Base-by-base conservation (phyloP, 2,329 filamentous ascomycete genomes). In the Curvularia verruculosa region DNA sequence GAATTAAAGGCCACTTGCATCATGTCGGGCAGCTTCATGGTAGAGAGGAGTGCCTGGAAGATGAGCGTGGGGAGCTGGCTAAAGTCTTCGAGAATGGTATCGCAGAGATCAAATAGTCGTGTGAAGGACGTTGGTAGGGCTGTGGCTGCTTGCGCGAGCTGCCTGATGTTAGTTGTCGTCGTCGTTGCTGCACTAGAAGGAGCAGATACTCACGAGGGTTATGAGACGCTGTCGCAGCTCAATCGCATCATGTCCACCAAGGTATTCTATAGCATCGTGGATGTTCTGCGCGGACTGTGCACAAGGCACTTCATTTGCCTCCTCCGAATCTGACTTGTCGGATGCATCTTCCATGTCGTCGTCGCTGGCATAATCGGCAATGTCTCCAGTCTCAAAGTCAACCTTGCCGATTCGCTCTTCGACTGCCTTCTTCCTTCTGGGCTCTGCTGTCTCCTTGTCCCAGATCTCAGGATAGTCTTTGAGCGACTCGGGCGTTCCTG, bases 391-490 rank as follows among this genome's bases (percentile, higher is more conserved):
- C 43, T 70, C 69, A 53, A 84, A 86, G 51, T 85, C 79, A 40
- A 84, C 81, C 26, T 87, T 85, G 13, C 87, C 84, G 6, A 88
- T 72, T 54, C 89, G 66, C 9, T 81, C 74, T 61, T 84, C 85
- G 19, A 84, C 77, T 64, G 85, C 85, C 57, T 74, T 68, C 50
- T 76, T 77, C 44, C 66, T 79, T 60, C 76, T 80, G 47, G 66
- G 74, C 61, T 78, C 79, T 57, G 77, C 82, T 1, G 84, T 84
- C 75, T 93, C 90, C 50, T 85, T 84, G 21, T 83, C 80, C 77
- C 90, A 94, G 3, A 93, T 78, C 67, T 91, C 87, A 2, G 80
- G 80, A 66, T 87, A 92, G 7, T 84, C 79, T 1, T 79, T 82
- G 39, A 82, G 73, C 3, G 75, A 74, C 15, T 84, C 75, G n/a